Base-by-base conservation (phyloP, 1,284 basidiomycete genomes). In the Ceratobasidium papillatum region DNA sequence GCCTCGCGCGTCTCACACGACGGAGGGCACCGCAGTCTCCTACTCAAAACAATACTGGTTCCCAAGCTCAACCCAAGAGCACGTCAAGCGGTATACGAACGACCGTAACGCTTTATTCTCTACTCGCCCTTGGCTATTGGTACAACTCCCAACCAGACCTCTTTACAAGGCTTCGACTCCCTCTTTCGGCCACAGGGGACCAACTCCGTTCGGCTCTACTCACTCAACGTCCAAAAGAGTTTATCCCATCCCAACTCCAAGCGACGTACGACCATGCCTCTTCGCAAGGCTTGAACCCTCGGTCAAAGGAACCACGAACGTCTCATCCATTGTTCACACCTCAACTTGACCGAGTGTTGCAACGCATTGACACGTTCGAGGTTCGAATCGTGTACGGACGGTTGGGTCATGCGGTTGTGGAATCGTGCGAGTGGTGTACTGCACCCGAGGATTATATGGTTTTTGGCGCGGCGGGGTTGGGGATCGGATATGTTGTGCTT, bases 281-380 rank as follows among this genome's bases (percentile, higher is more conserved):
- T 14, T 8, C 58, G 19, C 25, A 12, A 7, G 61, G 61, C 12
- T 25, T 62, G 2, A 47, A 71, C 36, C 5, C 36, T 14, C 68
- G 66, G 25, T 59, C 56, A 5, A 62, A 52, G 43, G 61, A 63
- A 22, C 43, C 49, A 17, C 41, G 43, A 12, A 74, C 71, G 36
- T 74, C 71, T 2, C 71, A 74, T n/a, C 71, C 71, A n/a, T 30
- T 74, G n/a, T 63, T 74, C 49, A 63, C 71, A 4, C 59, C 71
- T 27, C 32, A 62, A 14, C 71, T 74, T 22, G 71, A 74, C 27
- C 71, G 71, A 8, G 49, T 52, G 0, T 38, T 74, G 8, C 71
- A 74, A 22, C 58, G 71, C 3, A 74, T 74, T 61, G 71, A 74
- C 7, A 74, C 71, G 8, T 74, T 74, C 32, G 71, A 63, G 22